Base-by-base conservation (phyloP, 1,284 basidiomycete genomes). In the Entoloma clypeatum region DNA sequence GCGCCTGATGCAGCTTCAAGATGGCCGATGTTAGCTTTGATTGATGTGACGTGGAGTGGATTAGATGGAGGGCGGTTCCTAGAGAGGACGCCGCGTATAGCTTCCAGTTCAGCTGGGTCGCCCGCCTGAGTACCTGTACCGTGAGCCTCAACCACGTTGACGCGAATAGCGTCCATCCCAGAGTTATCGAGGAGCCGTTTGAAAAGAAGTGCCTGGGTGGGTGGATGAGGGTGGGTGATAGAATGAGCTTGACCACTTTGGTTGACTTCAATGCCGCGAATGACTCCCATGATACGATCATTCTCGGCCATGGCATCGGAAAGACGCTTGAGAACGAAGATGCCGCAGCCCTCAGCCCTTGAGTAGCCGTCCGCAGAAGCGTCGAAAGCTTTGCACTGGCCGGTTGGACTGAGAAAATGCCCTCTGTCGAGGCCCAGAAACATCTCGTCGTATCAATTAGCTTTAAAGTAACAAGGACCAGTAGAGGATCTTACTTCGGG, bases 11-110 rank as follows among this genome's bases (percentile, higher is more conserved):
- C 84, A 1, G 84, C 81, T 54, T 86, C 85, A 3, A 82, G 62
- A 53, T 87, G 84, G 0, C 85, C 84, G 22, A 86, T 75, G 53
- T 84, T 86, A 9, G 74, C 79, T 49, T 86, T 87, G 49, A 86
- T 63, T 1, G 79, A 81, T 7, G 79, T 80, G 23, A 86, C 60
- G 47, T 82, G 73, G 14, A 87, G 70, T 7, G 74, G 73, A 44
- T 79, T 77, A 36, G 61, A 56, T 21, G 54, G 30, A 1, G 57
- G 49, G 19, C 75, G 69, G 24, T 63, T 57, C 17, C 52, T 51
- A 1, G 68, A 64, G 43, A 86, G 73, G 19, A 80, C 72, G n/a
- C 55, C 60, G 17, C 81, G 72, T 41, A 86, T 74, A 39, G 77
- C 78, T 44, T 75, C 70, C 24, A 86, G 53, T 52, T 86, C 83